Conservation (phyloP, 176 grass and related monocot species). For the Lolium multiflorum region DNA sequence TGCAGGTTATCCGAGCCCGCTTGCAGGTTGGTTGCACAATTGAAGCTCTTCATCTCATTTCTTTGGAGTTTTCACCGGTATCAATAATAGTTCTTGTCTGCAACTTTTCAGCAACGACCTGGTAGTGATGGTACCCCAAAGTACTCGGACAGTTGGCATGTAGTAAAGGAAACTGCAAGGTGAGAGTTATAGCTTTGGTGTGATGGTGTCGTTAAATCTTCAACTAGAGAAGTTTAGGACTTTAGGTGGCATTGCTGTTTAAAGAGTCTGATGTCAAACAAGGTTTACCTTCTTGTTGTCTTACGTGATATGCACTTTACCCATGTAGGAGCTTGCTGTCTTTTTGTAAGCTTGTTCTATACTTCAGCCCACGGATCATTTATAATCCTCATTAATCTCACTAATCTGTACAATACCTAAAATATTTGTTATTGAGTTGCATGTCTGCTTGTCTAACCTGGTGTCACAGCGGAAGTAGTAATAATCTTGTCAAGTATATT, state of each 20-base stretch:
- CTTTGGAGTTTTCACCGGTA: slow-evolving; percentile 18
- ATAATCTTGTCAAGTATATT: too few relatives aligned
- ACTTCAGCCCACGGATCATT: neutral
- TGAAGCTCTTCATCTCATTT: slow-evolving; percentile 1
- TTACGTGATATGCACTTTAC: slow-evolving; percentile 18
- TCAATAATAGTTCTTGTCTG: slow-evolving; percentile 26
- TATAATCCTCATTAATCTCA: too few relatives aligned
- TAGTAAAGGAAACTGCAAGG: slow-evolving; percentile 87
- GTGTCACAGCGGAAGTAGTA: too few relatives aligned
- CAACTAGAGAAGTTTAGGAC: neutral
- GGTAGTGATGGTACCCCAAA: slow-evolving; percentile 72
- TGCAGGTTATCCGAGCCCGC: slow-evolving; percentile 87
- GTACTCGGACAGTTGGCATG: slow-evolving; percentile 90
- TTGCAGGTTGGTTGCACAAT: slow-evolving; percentile 79
- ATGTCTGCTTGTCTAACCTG: too few relatives aligned
- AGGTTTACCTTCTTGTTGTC: neutral
- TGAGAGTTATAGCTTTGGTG: slow-evolving; percentile 27
- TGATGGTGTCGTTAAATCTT: neutral
- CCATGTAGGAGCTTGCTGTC: neutral
- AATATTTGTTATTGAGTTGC: too few relatives aligned
- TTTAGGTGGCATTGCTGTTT: neutral
- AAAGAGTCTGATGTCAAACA: neutral
- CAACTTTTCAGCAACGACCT: slow-evolving; percentile 86
- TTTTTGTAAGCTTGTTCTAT: neutral
- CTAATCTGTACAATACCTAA: too few relatives aligned